Percentiles rank a stretch among this genome's conserved stretches.
Evolutionary conservation across 1,139 yeast species (phyloP).

Genomic region (Protomyces inouyei): DNA sequence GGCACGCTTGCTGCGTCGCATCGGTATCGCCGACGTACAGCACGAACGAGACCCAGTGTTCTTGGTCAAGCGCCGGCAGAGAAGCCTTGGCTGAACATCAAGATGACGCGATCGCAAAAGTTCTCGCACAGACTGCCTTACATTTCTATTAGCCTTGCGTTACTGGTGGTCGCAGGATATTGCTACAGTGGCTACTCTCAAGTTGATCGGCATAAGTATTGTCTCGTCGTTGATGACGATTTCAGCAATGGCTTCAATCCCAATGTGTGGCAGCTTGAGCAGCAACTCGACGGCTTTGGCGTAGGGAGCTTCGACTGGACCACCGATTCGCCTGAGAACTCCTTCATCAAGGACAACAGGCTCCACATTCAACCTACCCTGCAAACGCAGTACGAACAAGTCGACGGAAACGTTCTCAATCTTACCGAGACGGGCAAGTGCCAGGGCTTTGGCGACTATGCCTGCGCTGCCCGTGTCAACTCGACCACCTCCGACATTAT

Average conservation of each 20-base stretch:
- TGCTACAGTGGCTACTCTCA: neutral
- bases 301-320: slow-evolving; percentile 31
- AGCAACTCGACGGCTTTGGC: slow-evolving; percentile 31
- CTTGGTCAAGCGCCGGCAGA: neutral
- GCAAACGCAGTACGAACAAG: slow-evolving; percentile 22
- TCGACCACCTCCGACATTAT: slow-evolving; percentile 20
- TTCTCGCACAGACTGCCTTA: neutral
- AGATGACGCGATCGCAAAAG: neutral
- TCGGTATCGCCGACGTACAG: neutral
- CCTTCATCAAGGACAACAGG: slow-evolving; percentile 27
- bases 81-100: slow-evolving; percentile 3
- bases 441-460: slow-evolving; percentile 7
- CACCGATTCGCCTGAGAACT: slow-evolving; percentile 25
- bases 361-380: slow-evolving; percentile 30
- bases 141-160: neutral
- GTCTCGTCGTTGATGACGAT: slow-evolving; percentile 23
- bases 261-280: slow-evolving; percentile 26
- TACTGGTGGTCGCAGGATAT: neutral
- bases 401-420: slow-evolving; percentile 30
- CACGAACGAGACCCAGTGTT: neutral
- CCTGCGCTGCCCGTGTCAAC: slow-evolving; percentile 29
- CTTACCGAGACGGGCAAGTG: slow-evolving; percentile 28
- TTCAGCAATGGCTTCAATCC: slow-evolving; percentile 18
- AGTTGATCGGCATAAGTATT: neutral
- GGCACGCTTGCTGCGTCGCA: neutral